A percentile compares a stretch with the other conserved stretches of the same genome.
Evolutionary conservation across 768 basidiomycete genomes (phyloP).

Genomic region (Austroboletus eburneus): DNA sequence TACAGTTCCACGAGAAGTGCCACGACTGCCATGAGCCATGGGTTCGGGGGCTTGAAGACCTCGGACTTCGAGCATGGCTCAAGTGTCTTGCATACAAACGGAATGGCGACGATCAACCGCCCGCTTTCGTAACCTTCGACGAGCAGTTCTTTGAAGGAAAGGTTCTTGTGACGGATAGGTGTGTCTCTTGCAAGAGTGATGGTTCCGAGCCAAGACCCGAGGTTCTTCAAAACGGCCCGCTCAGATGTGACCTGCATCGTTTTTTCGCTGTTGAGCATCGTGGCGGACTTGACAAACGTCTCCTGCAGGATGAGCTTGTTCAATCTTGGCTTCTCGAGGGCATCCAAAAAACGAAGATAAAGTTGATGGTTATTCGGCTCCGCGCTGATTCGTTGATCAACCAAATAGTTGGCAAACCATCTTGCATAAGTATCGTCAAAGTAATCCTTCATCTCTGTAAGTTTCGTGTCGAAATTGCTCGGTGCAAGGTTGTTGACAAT

Average conservation of each 20-base stretch:
- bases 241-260: conserved; percentile 83
- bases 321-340: conserved; percentile 63
- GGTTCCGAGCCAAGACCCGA: conserved; percentile 91
- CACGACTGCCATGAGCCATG: conserved; percentile 97
- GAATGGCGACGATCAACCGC: conserved; percentile 88
- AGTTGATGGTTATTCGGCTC: conserved; percentile 97
- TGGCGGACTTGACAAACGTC: conserved; percentile 83
- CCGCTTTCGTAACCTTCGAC: conserved; percentile 93
- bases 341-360: conserved; percentile 91
- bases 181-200: conserved; percentile 90
- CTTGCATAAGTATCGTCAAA: conserved; percentile 82
- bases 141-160: conserved; percentile 97
- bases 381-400: conserved; percentile 91
- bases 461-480: conserved; percentile 86
- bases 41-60: conserved; percentile 95
- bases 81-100: conserved; percentile 96
- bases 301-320: conserved; percentile 86
- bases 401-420: conserved; percentile 98
- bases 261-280: conserved; percentile 87
- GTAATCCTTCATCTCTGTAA: conserved; percentile 78
- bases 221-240: conserved; percentile 84
- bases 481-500: conserved; percentile 98
- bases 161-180: conserved; percentile 88
- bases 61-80: conserved; percentile 86
- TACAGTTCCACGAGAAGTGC: conserved; percentile 93